Evolutionary conservation across 2,329 filamentous ascomycete species (phyloP).

Genomic region (Microcyclosporella mali): DNA sequence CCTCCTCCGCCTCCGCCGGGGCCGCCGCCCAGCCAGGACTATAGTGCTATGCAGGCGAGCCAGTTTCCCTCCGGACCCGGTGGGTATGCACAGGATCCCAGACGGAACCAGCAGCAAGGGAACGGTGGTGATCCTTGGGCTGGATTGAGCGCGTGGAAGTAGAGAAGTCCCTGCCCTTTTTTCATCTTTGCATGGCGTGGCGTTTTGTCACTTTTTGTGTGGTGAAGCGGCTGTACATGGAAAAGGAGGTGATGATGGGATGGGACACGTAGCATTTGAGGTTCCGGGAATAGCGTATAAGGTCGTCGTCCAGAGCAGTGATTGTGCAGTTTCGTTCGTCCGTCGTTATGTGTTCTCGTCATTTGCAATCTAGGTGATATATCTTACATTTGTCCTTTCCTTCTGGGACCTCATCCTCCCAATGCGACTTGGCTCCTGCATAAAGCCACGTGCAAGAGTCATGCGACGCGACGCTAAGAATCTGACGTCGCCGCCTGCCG

Average conservation of each 20-base stretch:
- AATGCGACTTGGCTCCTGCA: too few species aligned
- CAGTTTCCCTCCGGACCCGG: conserved; percentile 45
- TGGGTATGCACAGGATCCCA: conserved; percentile 49
- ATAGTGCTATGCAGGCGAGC: conserved; percentile 35
- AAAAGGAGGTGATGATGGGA: neutral
- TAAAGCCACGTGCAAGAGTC: too few species aligned
- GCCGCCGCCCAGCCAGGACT: conserved; percentile 52
- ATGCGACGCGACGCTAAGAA: too few species aligned
- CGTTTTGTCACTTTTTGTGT: neutral
- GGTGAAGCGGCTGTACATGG: neutral
- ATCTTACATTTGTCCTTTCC: too few species aligned
- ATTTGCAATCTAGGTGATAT: too few species aligned
- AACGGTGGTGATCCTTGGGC: conserved; percentile 60
- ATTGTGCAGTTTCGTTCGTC: too few species aligned
- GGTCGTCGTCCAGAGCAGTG: too few species aligned
- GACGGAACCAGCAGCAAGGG: conserved; percentile 36
- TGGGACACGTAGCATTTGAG: neutral
- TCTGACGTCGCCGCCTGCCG: too few species aligned
- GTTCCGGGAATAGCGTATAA: neutral
- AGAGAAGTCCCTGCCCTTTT: neutral
- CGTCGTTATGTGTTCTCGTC: too few species aligned
- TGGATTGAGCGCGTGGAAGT: conserved; percentile 65
- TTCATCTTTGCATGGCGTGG: conserved; percentile 4
- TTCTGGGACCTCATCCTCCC: too few species aligned
- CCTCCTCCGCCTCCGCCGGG: conserved; percentile 62